A percentile compares a stretch with the other conserved stretches of the same genome.
Conservation (phyloP, 495 filamentous ascomycete genomes). For the Daldinia vernicosa region DNA sequence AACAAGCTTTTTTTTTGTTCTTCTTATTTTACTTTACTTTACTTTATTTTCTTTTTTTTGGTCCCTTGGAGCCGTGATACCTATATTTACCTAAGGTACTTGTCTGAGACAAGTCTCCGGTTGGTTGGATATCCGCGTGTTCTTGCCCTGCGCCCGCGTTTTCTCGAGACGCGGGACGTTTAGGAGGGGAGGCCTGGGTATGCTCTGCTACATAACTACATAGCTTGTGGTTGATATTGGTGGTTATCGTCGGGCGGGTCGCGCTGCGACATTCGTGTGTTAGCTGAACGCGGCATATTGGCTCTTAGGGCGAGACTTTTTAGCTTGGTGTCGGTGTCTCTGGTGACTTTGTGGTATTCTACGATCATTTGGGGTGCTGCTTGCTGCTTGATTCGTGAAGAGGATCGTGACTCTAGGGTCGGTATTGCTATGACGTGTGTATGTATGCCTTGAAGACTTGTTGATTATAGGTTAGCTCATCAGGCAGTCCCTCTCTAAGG, state of each 20-base stretch:
- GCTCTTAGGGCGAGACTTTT: constrained; percentile 10
- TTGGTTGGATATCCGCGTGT: neutral
- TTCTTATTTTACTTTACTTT: neutral
- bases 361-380: too few relatives aligned
- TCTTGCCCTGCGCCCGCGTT: too few relatives aligned
- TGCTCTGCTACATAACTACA: constrained; percentile 13
- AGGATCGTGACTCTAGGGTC: too few relatives aligned
- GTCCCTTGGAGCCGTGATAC: neutral
- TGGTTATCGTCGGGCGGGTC: constrained; percentile 7
- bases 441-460: neutral
- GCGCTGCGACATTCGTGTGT: constrained; percentile 20
- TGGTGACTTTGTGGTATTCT: neutral
- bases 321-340: constrained; percentile 1
- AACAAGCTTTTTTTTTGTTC: neutral
- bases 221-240: too few relatives aligned
- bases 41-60: neutral
- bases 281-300: constrained; percentile 21
- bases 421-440: neutral
- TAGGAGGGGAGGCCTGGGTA: neutral
- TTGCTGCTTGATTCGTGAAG: too few relatives aligned
- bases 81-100: too few relatives aligned
- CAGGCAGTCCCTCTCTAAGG: too few relatives aligned
- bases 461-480: too few relatives aligned
- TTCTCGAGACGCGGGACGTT: too few relatives aligned
- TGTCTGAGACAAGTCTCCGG: constrained; percentile 3